These are phyloP conservation scores for Multifurca ochricompacta DNA, from an alignment of 768 basidiomycete genomes.

Conservation along the genomic window DNA sequence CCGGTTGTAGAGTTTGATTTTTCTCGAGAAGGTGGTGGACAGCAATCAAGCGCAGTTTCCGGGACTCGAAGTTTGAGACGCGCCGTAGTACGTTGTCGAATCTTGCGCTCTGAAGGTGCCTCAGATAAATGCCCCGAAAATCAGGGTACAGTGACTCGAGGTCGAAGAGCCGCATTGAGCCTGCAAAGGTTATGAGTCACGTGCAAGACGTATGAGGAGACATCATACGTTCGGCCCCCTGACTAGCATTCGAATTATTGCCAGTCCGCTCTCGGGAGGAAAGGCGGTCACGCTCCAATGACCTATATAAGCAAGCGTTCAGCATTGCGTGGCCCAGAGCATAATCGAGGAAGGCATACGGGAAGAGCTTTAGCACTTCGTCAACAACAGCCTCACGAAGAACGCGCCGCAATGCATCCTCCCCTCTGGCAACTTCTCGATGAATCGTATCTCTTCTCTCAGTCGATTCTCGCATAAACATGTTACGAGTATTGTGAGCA, in stretches of 20 bases:
- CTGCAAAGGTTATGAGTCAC: background rate
- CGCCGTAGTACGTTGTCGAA: background rate
- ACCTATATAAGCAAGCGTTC: background rate
- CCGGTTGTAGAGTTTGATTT: background rate
- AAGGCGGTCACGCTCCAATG: slow-evolving; percentile 1
- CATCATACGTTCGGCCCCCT: background rate
- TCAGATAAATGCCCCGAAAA: background rate
- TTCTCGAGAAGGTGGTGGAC: background rate
- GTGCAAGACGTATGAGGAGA: background rate
- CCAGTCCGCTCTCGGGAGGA: background rate
- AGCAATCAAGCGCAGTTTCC: slow-evolving; percentile 5
- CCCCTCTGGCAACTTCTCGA: background rate
- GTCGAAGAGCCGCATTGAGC: background rate
- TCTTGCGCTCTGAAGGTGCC: background rate
- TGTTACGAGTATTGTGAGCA: background rate
- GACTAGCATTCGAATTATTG: background rate
- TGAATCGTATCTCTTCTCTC: background rate
- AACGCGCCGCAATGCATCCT: background rate
- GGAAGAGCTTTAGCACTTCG: slow-evolving; percentile 2
- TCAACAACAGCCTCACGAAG: slow-evolving; percentile 1
- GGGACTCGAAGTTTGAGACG: background rate
- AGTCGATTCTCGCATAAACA: background rate
- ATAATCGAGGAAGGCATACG: background rate
- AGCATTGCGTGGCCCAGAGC: background rate
- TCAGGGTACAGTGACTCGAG: slow-evolving; percentile 6